phyloP scores from a whole-genome alignment of 1,284 basidiomycete species.

The Flammula alnicola region DNA sequence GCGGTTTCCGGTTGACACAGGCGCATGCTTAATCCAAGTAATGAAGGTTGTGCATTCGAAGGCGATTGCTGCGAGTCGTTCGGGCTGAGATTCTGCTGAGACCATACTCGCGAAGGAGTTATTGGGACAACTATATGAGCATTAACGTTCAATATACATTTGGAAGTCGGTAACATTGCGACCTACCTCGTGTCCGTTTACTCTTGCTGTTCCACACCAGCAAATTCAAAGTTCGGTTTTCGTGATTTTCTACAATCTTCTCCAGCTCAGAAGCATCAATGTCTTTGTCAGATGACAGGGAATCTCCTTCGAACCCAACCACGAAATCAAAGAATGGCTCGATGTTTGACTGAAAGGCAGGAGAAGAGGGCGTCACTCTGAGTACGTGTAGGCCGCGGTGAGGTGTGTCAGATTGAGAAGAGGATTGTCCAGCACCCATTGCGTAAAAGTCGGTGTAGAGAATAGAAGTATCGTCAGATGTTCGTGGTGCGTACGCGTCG shows the following conservation, averaged over 20 bases:
- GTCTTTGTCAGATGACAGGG: constrained; percentile 55
- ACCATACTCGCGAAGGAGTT: constrained; percentile 86
- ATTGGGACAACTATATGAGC: constrained; percentile 77
- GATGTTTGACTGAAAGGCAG: constrained; percentile 83
- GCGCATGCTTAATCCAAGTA: constrained; percentile 91
- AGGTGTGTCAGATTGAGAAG: constrained; percentile 57
- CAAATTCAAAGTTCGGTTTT: constrained; percentile 79
- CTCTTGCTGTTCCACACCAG: constrained; percentile 93
- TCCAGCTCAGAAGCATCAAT: constrained; percentile 80
- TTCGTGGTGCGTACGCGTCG: too few relatives aligned
- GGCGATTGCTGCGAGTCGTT: constrained; percentile 27
- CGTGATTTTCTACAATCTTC: constrained; percentile 84
- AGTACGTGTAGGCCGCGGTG: constrained; percentile 79
- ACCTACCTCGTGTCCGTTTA: constrained; percentile 79
- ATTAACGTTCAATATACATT: background rate
- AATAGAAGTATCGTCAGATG: too few relatives aligned
- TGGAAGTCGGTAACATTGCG: constrained; percentile 18
- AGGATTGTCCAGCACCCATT: constrained; percentile 81
- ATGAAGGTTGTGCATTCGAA: constrained; percentile 63
- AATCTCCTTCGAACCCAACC: constrained; percentile 83
- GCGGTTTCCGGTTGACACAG: constrained; percentile 87
- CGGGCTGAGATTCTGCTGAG: constrained; percentile 44
- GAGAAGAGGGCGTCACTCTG: constrained; percentile 86
- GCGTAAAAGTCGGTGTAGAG: background rate
- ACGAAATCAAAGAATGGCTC: constrained; percentile 99